These are phyloP conservation scores for Suhomyces pyralidae DNA, from an alignment of 805 yeast genomes.

Conservation along the genomic window DNA sequence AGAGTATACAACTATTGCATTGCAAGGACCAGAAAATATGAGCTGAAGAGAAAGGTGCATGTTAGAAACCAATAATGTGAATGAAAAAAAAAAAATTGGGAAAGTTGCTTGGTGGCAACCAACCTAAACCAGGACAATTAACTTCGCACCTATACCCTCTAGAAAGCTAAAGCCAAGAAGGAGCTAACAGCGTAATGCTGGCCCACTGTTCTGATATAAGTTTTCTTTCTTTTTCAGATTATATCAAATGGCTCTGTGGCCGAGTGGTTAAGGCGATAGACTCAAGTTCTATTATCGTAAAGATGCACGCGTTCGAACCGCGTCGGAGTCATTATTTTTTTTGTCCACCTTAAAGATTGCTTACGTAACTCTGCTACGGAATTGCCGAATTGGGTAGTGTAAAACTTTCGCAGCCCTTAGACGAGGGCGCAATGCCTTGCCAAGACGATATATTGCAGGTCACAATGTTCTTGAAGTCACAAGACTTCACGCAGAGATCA, in stretches of 20 bases:
- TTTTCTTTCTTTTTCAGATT: no score
- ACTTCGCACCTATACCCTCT: no score
- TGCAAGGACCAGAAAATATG: no score
- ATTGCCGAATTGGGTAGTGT: background rate
- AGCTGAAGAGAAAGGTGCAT: no score
- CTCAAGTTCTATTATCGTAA: conserved; percentile 14
- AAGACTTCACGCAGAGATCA: background rate
- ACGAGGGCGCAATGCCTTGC: background rate
- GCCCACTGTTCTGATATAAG: no score
- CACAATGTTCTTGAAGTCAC: background rate
- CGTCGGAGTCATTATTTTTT: conserved; percentile 12
- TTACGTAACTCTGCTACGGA: background rate
- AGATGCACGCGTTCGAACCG: conserved; percentile 13
- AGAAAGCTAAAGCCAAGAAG: no score
- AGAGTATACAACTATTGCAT: no score
- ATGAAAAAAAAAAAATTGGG: no score
- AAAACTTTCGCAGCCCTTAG: background rate
- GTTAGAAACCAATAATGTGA: no score
- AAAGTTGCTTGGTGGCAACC: no score
- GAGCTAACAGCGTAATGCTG: no score
- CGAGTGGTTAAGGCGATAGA: conserved; percentile 14
- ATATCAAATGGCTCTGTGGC: conserved; percentile 10
- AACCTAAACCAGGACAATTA: no score
- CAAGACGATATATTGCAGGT: background rate
- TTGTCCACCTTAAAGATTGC: background rate